Evolutionary conservation across 2,329 filamentous ascomycete genomes (phyloP).

Genomic region (Ceratocystis variospora): DNA sequence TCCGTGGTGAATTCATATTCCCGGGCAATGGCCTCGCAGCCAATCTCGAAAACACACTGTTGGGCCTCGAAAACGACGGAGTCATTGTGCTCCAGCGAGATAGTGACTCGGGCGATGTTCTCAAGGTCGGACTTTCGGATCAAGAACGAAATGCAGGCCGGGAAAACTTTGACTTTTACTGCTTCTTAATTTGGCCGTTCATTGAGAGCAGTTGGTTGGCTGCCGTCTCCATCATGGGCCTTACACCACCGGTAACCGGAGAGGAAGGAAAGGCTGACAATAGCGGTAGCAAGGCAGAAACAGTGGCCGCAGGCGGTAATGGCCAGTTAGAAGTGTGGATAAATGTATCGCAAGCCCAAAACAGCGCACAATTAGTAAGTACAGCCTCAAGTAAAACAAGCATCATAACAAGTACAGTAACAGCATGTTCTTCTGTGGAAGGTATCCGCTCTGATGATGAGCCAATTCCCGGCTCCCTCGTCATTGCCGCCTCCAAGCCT

Average conservation of each 20-base stretch:
- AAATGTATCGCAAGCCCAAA: slow-evolving; percentile 61
- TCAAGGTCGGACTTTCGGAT: slow-evolving; percentile 58
- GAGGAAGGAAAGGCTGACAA: not conserved
- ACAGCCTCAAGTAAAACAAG: not conserved
- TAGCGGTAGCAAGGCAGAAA: not conserved
- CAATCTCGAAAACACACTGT: slow-evolving; percentile 70
- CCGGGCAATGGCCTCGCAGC: slow-evolving; percentile 66
- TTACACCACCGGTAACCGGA: slow-evolving; percentile 54
- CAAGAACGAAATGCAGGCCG: slow-evolving; percentile 63
- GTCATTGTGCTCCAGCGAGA: slow-evolving; percentile 47
- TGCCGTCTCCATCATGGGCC: slow-evolving; percentile 71
- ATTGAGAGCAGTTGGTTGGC: slow-evolving; percentile 91
- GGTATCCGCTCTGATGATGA: no score
- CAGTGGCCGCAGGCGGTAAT: slow-evolving; percentile 20
- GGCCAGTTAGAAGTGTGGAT: slow-evolving; percentile 55
- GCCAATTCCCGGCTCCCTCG: no score
- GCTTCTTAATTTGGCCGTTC: slow-evolving; percentile 96
- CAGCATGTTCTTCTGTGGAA: not conserved
- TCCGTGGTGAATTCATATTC: slow-evolving; percentile 95
- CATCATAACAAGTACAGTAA: not conserved
- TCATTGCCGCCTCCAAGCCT: not conserved
- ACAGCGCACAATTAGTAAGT: slow-evolving; percentile 64
- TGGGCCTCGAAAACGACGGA: slow-evolving; percentile 61
- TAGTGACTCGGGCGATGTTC: slow-evolving; percentile 34
- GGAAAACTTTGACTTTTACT: slow-evolving; percentile 98